Percentiles rank a stretch among this genome's conserved stretches.
Evolutionary conservation across 805 yeast genomes (phyloP).

Genomic region (Zygoascus tannicola): DNA sequence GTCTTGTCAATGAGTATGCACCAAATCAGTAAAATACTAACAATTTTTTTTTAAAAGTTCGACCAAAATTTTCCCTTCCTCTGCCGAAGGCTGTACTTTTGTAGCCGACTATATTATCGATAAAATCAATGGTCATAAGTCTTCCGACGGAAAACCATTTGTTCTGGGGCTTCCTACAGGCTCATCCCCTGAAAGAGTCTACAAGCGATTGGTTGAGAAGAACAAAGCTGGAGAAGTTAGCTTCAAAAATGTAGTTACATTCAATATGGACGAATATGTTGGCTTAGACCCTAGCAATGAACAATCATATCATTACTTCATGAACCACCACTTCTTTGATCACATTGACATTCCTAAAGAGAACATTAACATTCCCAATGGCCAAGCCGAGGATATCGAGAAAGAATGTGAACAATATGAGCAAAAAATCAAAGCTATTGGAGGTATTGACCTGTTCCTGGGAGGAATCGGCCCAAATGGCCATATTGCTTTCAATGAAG

Average conservation of each 20-base stretch:
- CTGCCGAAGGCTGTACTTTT: constrained; percentile 24
- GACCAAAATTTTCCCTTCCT: constrained; percentile 10
- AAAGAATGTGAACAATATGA: constrained; percentile 43
- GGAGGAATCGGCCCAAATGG: constrained; percentile 58
- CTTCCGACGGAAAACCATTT: constrained; percentile 36
- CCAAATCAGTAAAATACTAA: no score
- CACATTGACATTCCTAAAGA: constrained; percentile 44
- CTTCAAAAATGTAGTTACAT: constrained; percentile 46
- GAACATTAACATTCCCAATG: constrained; percentile 47
- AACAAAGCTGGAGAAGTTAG: constrained; percentile 36
- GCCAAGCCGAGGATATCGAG: constrained; percentile 38
- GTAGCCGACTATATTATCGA: constrained; percentile 38
- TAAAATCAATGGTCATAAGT: constrained; percentile 36
- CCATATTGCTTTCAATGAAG: constrained; percentile 52
- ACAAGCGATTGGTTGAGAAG: constrained; percentile 37
- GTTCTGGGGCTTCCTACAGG: constrained; percentile 55
- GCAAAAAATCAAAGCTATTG: constrained; percentile 37
- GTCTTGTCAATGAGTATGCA: no score
- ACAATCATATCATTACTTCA: constrained; percentile 50
- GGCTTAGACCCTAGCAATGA: constrained; percentile 39
- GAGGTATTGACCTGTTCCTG: constrained; percentile 44
- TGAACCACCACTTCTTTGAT: constrained; percentile 46
- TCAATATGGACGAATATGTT: constrained; percentile 55
- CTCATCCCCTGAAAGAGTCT: constrained; percentile 50
- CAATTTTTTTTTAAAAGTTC: no score